Evolutionary conservation across 73 alveolate species (phyloP).

Genomic region (Blepharisma stoltei): DNA sequence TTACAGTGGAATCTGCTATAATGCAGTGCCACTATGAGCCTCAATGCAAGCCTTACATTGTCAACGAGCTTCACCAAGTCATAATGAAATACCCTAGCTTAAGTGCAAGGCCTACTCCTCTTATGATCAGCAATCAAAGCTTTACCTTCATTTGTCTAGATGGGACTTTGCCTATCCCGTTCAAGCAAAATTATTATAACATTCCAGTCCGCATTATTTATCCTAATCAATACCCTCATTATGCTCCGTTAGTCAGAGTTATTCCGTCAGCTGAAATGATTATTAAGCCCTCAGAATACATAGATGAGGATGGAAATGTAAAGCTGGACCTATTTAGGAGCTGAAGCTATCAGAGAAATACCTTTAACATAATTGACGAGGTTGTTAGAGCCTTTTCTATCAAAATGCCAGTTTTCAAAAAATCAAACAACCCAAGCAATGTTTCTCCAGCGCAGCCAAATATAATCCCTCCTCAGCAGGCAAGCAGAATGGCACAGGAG

Average conservation of each 20-base stretch:
- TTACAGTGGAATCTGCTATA: background rate
- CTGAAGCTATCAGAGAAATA: background rate
- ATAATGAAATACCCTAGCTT: background rate
- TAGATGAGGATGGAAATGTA: background rate
- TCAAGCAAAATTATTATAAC: background rate
- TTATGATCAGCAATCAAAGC: background rate
- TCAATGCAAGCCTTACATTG: background rate
- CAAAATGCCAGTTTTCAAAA: constrained; percentile 21
- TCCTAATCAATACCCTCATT: background rate
- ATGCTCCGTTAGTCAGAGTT: background rate
- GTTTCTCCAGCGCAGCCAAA: background rate
- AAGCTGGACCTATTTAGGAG: background rate
- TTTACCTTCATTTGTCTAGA: background rate
- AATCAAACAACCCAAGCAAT: background rate
- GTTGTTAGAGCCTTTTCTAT: background rate
- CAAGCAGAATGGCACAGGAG: too few relatives aligned
- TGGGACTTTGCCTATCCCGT: constrained; percentile 12
- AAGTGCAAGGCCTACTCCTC: background rate
- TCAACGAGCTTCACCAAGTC: background rate
- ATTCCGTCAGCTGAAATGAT: constrained; percentile 27
- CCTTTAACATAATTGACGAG: background rate
- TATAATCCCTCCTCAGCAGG: too few relatives aligned
- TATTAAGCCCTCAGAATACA: constrained; percentile 11
- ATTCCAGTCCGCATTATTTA: background rate
- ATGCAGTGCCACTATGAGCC: constrained; percentile 23